Percentiles rank a stretch among this genome's conserved stretches.
These are phyloP conservation scores for Diospyros kaki DNA, from an alignment of 148 eudicot genomes.

Conservation along the genomic window DNA sequence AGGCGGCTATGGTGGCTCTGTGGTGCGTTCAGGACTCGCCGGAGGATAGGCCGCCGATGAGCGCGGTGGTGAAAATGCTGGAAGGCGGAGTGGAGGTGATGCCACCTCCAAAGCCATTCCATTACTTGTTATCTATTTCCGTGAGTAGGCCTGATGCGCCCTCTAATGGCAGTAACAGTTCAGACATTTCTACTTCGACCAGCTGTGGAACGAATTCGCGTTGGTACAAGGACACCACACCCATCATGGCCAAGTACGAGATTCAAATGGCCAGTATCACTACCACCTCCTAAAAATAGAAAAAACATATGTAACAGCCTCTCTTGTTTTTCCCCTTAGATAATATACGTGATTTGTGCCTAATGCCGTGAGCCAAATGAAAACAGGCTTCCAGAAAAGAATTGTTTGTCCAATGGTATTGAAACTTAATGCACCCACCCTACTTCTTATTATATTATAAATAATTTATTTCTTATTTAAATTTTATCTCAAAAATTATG, in stretches of 20 bases:
- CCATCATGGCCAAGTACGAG: not conserved
- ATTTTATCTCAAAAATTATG: too few species aligned
- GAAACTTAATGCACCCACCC: too few species aligned
- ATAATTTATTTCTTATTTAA: too few species aligned
- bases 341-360: too few species aligned
- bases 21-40: slow-evolving; percentile 20
- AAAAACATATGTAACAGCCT: too few species aligned
- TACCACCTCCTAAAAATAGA: too few species aligned
- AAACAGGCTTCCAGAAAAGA: too few species aligned
- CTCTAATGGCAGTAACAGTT: not conserved
- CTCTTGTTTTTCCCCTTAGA: too few species aligned
- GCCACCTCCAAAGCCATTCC: slow-evolving; percentile 8
- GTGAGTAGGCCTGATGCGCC: not conserved
- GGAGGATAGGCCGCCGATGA: slow-evolving; percentile 1
- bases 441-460: too few species aligned
- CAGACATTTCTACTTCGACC: not conserved
- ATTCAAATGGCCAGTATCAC: not conserved
- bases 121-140: not conserved
- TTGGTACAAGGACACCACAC: slow-evolving; percentile 6
- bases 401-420: too few species aligned
- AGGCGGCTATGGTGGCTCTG: slow-evolving; percentile 6
- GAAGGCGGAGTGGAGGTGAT: slow-evolving; percentile 6
- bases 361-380: too few species aligned
- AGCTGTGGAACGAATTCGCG: not conserved
- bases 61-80: slow-evolving; percentile 12